These are phyloP conservation scores for Phytophthora multivora DNA, from an alignment of 352 stramenopile genomes.

Conservation along the genomic window DNA sequence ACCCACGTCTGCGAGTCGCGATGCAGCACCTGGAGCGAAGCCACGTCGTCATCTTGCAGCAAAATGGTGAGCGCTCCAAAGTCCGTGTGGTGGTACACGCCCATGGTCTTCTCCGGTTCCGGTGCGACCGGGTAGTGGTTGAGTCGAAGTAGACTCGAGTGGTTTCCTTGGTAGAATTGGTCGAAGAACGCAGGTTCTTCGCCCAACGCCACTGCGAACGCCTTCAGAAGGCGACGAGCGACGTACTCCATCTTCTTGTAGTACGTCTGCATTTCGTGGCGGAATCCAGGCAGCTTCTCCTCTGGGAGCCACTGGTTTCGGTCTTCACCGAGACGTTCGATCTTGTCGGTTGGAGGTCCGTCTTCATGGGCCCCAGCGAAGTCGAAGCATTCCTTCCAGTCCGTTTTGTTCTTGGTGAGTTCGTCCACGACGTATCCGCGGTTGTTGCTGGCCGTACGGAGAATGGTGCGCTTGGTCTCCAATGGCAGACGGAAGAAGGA, in stretches of 20 bases:
- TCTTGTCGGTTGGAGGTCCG: slow-evolving; percentile 36
- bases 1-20: slow-evolving; percentile 44
- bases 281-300: slow-evolving; percentile 54
- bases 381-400: slow-evolving; percentile 93
- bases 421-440: slow-evolving; percentile 94
- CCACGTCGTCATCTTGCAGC: slow-evolving; percentile 59
- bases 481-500: slow-evolving; percentile 86
- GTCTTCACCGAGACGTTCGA: slow-evolving; percentile 81
- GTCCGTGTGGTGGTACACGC: slow-evolving; percentile 63
- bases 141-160: slow-evolving; percentile 88
- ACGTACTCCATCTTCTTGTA: slow-evolving; percentile 57
- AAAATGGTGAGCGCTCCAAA: slow-evolving; percentile 44
- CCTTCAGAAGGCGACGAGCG: slow-evolving; percentile 48
- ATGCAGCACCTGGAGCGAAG: slow-evolving; percentile 54
- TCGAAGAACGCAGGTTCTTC: slow-evolving; percentile 54
- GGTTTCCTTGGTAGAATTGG: slow-evolving; percentile 51
- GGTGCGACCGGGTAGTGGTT: slow-evolving; percentile 90
- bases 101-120: slow-evolving; percentile 47
- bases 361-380: slow-evolving; percentile 44
- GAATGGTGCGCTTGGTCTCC: slow-evolving; percentile 57
- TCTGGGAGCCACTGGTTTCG: slow-evolving; percentile 83
- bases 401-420: slow-evolving; percentile 92
- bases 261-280: slow-evolving; percentile 39
- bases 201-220: slow-evolving; percentile 54
- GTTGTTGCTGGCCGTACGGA: slow-evolving; percentile 76